Conservation (phyloP, 805 yeast species). For the Pachysolen tannophilus region DNA sequence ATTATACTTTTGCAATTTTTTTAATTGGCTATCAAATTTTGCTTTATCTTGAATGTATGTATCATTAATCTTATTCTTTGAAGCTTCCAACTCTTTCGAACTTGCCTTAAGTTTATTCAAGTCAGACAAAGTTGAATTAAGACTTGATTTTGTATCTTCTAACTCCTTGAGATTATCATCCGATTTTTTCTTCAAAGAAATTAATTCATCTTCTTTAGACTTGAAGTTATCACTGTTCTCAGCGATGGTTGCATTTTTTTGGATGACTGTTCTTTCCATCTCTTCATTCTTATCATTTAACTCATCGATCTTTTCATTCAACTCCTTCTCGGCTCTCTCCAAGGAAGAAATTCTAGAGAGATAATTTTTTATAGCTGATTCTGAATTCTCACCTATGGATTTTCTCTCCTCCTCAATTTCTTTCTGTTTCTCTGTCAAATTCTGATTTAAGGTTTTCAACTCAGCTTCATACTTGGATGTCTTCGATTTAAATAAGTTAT, state of each 20-base stretch:
- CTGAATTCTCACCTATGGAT: constrained; percentile 40
- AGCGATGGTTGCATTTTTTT: background rate
- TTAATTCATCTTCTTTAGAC: background rate
- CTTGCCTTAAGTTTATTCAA: too few species aligned
- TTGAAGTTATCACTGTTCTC: too few species aligned
- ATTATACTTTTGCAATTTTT: constrained; percentile 9
- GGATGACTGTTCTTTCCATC: too few species aligned
- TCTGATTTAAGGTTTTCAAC: constrained; percentile 21
- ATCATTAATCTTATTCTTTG: constrained; percentile 1
- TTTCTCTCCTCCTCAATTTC: constrained; percentile 46
- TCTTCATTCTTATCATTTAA: constrained; percentile 9
- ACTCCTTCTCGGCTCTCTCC: constrained; percentile 26
- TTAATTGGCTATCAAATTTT: background rate
- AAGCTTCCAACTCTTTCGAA: constrained; percentile 1
- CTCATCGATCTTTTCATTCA: constrained; percentile 9
- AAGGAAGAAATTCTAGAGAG: constrained; percentile 34
- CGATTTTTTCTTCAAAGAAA: constrained; percentile 1
- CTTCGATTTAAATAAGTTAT: constrained; percentile 3
- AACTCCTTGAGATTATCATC: constrained; percentile 5
- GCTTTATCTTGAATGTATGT: constrained; percentile 8
- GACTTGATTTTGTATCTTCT: background rate
- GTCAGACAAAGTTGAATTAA: constrained; percentile 1
- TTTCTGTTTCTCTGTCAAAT: constrained; percentile 26
- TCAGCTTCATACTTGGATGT: constrained; percentile 21
- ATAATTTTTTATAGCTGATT: constrained; percentile 39